Evolutionary conservation across 306 rosid species (phyloP), one percentile per base, ranked within the genome.

Genomic region (Cercis canadensis): DNA sequence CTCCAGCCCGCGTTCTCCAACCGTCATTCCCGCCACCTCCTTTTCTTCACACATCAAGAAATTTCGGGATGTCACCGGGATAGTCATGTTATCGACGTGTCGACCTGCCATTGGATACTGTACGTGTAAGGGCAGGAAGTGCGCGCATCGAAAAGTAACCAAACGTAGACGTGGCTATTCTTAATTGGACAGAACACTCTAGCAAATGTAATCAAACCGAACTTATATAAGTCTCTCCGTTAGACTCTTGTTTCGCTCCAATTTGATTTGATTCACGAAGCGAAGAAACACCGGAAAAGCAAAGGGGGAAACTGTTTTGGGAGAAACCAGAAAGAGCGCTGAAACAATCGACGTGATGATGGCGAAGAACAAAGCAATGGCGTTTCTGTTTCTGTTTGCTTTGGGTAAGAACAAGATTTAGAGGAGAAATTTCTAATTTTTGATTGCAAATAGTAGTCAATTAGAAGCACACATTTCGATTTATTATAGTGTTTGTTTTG

Each of bases 341-440:
- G 57, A 46, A 13, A 11, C 50, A 50, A 62, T 12, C 57, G 34
- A 36, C 41, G 13, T n/a, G 29, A 58, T 34, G 31, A 64, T 54
- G 75, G 50, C 41, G 62, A 75, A 60, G 78, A 77, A 19, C 70
- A 69, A 45, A 21, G 67, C 76, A 37, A 5, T 75, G 75, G 57
- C 72, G 16, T 18, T 80, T 41, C n/a, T 72, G 68, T 74, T 86
- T 57, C 76, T 83, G 15, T 83, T 82, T 53, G 45, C 39, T 45
- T 52, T 81, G 8, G 73, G 90, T 82, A 77, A 45, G 65, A 24
- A 24, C 29, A 24, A 24, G 0, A 8, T 14, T 40, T 10, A 21
- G 24, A 21, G 34, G 5, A 16, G 10, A 1, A 36, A 40, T 8
- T 9, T 64, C 0, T 24, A 8, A 15, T 6, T 13, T 14, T 11